Evolutionary conservation across 2,329 filamentous ascomycete species (phyloP).

Genomic region (Aspergillus bombycis): DNA sequence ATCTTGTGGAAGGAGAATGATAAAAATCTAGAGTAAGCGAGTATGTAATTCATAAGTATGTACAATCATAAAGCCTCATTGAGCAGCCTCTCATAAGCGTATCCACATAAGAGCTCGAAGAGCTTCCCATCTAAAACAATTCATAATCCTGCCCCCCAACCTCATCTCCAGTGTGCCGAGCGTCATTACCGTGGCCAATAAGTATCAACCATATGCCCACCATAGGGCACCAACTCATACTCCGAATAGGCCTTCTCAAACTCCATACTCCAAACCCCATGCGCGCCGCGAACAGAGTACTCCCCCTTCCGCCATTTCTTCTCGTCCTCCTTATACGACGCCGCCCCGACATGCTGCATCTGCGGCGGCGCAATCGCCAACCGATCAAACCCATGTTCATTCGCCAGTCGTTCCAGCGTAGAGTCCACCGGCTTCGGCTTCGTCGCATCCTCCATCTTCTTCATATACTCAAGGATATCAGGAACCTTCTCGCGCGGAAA

Average conservation of each 20-base stretch:
- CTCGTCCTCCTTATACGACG: slow-evolving; percentile 28
- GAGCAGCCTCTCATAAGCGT: background rate
- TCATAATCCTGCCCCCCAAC: too few relatives aligned
- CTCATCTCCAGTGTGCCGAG: background rate
- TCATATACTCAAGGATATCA: slow-evolving; percentile 18
- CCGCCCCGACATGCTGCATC: slow-evolving; percentile 30
- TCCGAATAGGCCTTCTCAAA: slow-evolving; percentile 23
- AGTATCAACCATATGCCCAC: background rate
- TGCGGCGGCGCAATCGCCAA: slow-evolving; percentile 26
- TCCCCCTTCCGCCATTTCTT: slow-evolving; percentile 19
- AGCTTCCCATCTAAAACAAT: background rate
- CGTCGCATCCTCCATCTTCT: slow-evolving; percentile 15
- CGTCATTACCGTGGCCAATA: background rate
- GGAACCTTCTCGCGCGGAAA: slow-evolving; percentile 41
- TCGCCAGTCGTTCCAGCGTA: slow-evolving; percentile 24
- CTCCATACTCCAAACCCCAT: slow-evolving; percentile 30
- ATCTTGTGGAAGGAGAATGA: too few relatives aligned
- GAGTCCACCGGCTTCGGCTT: slow-evolving; percentile 24
- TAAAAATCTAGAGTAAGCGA: background rate
- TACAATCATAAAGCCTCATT: slow-evolving; percentile 3
- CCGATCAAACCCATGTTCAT: slow-evolving; percentile 20
- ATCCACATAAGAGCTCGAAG: background rate
- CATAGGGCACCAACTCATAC: slow-evolving; percentile 1
- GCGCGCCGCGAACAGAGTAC: slow-evolving; percentile 24
- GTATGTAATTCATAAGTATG: background rate